Evolutionary conservation across 2,329 filamentous ascomycete genomes (phyloP), one percentile per base, ranked within the genome.

Genomic region (Aspergillus floridensis): DNA sequence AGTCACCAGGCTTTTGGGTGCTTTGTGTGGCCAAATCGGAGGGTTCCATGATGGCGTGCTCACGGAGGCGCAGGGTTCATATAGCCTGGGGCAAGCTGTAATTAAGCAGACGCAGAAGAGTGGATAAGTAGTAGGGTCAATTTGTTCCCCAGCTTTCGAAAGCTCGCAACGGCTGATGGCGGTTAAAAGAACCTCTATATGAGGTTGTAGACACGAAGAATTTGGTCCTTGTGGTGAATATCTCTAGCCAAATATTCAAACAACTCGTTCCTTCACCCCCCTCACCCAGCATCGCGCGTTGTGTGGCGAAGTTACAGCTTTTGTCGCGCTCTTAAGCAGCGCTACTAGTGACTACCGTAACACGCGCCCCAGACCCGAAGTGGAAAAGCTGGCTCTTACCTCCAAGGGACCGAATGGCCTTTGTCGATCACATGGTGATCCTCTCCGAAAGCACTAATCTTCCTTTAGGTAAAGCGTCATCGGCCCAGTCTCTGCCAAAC

Each of bases 1-100:
- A 62, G 53, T 61, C 61, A 49, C 56, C 57, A 57, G 63, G 60
- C 51, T 62, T 60, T 61, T 59, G 64, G 56, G 61, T 53, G 66
- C 61, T 55, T 46, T 62, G 58, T 50, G 61, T 63, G 65, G 61
- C 65, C 68, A 67, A 66, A 64, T 71, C 71, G 63, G 63, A 64
- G 53, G 65, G 62, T 53, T 70, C 66, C 72, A 74, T 74, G 65
- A 73, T 74, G 70, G 68, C 70, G 72, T 73, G 71, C 65, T 72
- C 63, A 60, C 60, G 41, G 48, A 62, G 62, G 66, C 54, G 51
- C 61, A 61, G 57, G 57, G 57, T 24, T 58, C 49, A 54, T 55
- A 53, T 56, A 32, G 29, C 46, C 51, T 57, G 46, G 52, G 54
- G 52, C 50, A 58, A 47, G 26, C 21, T 60, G 21, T 29, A 29